Evolutionary conservation across 108 stramenopile species (phyloP).

Genomic region (Nitzschia putrida): DNA sequence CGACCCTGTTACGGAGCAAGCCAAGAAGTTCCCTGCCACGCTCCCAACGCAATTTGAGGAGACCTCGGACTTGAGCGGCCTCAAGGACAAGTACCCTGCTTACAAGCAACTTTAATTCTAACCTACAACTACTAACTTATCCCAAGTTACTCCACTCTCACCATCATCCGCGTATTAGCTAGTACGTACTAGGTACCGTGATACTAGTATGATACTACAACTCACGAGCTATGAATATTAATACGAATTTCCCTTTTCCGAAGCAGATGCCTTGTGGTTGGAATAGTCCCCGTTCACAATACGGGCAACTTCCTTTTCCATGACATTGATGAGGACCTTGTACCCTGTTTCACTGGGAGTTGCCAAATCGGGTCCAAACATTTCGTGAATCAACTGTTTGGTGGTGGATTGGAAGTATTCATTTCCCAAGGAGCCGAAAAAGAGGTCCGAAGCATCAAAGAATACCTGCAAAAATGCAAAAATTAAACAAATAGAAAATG

Average conservation of each 20-base stretch:
- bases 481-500: no score
- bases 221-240: neutral
- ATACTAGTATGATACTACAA: no score
- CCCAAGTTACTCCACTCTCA: neutral
- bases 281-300: constrained; percentile 35
- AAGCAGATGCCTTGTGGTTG: constrained; percentile 26
- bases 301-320: constrained; percentile 22
- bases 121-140: no score
- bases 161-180: neutral
- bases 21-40: constrained; percentile 28
- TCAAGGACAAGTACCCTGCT: constrained; percentile 59
- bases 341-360: constrained; percentile 35
- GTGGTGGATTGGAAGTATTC: constrained; percentile 20
- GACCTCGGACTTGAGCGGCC: constrained; percentile 32
- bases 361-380: constrained; percentile 35
- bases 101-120: constrained; percentile 50
- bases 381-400: constrained; percentile 23
- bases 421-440: constrained; percentile 37
- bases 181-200: neutral
- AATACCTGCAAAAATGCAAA: constrained; percentile 14
- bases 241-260: neutral
- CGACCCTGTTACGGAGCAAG: constrained; percentile 25
- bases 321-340: constrained; percentile 21
- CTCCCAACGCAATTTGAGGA: constrained; percentile 35
- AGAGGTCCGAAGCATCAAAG: constrained; percentile 40